Percentiles rank a stretch among this genome's conserved stretches.
These are phyloP conservation scores for Ambrosia artemisiifolia DNA, from an alignment of 129 eudicot genomes.

Conservation along the genomic window DNA sequence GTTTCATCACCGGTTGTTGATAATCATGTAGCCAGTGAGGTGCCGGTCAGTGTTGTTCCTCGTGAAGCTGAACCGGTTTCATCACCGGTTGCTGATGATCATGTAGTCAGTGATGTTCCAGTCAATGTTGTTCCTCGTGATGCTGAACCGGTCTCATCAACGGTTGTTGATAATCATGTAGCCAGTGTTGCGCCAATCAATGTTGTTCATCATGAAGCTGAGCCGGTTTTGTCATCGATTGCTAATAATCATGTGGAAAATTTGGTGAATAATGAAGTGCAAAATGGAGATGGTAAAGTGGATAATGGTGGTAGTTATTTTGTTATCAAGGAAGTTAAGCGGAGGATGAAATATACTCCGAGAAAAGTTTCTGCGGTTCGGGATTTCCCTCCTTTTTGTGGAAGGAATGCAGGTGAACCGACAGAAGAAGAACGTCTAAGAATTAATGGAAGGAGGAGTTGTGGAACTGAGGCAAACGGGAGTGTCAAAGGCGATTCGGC, in stretches of 20 bases:
- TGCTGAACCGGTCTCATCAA: not conserved
- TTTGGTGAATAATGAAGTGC: conserved; percentile 15
- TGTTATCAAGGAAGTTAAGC: conserved; percentile 8
- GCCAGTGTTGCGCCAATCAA: not conserved
- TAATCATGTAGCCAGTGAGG: no score
- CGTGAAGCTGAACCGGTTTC: not conserved
- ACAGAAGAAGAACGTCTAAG: conserved; percentile 35
- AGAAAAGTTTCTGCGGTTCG: conserved; percentile 73
- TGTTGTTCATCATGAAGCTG: not conserved
- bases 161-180: no score
- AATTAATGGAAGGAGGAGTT: conserved; percentile 24
- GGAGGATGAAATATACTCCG: conserved; percentile 35
- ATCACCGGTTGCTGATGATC: no score
- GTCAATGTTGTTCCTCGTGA: not conserved
- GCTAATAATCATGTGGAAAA: conserved; percentile 4
- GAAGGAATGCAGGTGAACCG: conserved; percentile 37
- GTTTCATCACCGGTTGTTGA: not conserved
- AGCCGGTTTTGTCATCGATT: not conserved
- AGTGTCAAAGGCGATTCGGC: not conserved
- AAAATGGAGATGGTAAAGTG: conserved; percentile 12
- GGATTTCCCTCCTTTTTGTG: conserved; percentile 85
- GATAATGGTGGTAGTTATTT: conserved; percentile 18
- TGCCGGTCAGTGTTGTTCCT: not conserved
- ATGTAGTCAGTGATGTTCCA: not conserved
- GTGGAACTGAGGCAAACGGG: conserved; percentile 3